Evolutionary conservation across 1,284 basidiomycete species (phyloP), one percentile per base, ranked within the genome.

Genomic region (Irpex sp.): DNA sequence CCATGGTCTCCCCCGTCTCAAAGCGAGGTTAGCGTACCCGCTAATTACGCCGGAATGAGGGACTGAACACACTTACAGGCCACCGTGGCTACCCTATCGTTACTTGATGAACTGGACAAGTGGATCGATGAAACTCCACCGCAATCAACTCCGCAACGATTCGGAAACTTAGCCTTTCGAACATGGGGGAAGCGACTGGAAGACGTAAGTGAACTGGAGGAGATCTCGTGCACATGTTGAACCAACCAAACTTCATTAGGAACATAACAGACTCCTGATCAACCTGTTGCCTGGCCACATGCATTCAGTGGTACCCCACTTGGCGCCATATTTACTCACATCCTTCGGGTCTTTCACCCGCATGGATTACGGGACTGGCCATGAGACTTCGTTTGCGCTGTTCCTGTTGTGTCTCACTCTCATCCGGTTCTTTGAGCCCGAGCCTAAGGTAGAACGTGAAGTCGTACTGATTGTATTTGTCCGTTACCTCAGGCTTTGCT

Each of bases 311-410:
- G 77, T 88, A 26, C 85, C 84, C 2, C 84, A 86, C 63, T 72
- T 95, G 33, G 81, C 82, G 50, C 88, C 92, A 2, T 95, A 97
- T 70, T 77, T 99, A 55, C 71, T 92, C 36, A 86, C 89, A 15
- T 88, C 94, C 0, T 98, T 98, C 73, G 97, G 97, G 5, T 96
- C 94, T 9, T 93, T 95, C 68, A 84, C 85, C 3, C 87, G 97
- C 53, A 89, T 99, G 76, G 97, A 99, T 78, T 99, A 98, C 72
- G 97, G 97, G 0, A 95, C 95, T 1, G 97, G 97, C 0, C 97
- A 99, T 72, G 97, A 99, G 78, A 83, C 93, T 0, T 89, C 92
- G 0, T 98, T 97, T 72, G 84, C 85, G 5, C 77, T 95, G n/a
- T 90, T 92, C 64, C 81, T 98, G 19, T 83, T 89, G 21, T 84